phyloP scores from a whole-genome alignment of 1,284 basidiomycete species.

The Trichosporon faecale region DNA sequence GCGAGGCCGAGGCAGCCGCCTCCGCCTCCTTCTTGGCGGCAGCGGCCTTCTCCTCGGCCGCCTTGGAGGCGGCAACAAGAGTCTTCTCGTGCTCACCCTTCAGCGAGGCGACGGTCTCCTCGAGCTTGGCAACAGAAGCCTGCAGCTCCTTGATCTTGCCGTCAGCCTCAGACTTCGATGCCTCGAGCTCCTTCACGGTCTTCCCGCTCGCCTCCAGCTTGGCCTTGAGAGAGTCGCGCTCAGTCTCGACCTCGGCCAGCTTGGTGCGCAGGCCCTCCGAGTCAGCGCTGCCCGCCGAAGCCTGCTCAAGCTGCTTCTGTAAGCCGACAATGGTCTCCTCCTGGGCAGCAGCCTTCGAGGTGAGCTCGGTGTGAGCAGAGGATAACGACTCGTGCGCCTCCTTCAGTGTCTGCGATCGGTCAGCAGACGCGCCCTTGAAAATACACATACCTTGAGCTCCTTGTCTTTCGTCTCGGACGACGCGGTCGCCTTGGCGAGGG shows the following conservation, averaged over 20 bases:
- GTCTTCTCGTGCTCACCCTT: constrained; percentile 8
- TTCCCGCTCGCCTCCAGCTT: constrained; percentile 19
- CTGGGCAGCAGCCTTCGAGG: constrained; percentile 17
- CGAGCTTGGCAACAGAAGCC: constrained; percentile 8
- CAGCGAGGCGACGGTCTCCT: constrained; percentile 4
- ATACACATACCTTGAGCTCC: constrained; percentile 23
- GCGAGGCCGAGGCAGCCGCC: constrained; percentile 4
- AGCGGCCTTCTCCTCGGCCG: constrained; percentile 7
- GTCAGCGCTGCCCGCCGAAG: constrained; percentile 12
- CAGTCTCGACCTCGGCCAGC: constrained; percentile 20
- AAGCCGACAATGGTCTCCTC: constrained; percentile 29
- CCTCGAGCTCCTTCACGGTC: constrained; percentile 16
- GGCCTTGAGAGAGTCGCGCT: constrained; percentile 23
- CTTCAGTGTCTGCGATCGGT: constrained; percentile 23
- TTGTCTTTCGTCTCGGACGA: constrained; percentile 18
- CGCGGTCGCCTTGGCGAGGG: constrained; percentile 15
- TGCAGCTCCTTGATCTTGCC: background rate
- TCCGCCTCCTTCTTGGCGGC: constrained; percentile 13
- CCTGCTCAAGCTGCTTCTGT: constrained; percentile 26
- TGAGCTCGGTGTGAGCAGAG: constrained; percentile 28
- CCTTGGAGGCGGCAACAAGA: background rate
- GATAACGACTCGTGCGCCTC: constrained; percentile 27
- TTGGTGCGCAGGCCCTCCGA: constrained; percentile 11
- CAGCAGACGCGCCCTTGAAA: background rate
- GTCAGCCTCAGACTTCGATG: constrained; percentile 14